A percentile compares a stretch with the other conserved stretches of the same genome.
Evolutionary conservation across 176 grass and related monocot species (phyloP).

Genomic region (Carex littledalei): DNA sequence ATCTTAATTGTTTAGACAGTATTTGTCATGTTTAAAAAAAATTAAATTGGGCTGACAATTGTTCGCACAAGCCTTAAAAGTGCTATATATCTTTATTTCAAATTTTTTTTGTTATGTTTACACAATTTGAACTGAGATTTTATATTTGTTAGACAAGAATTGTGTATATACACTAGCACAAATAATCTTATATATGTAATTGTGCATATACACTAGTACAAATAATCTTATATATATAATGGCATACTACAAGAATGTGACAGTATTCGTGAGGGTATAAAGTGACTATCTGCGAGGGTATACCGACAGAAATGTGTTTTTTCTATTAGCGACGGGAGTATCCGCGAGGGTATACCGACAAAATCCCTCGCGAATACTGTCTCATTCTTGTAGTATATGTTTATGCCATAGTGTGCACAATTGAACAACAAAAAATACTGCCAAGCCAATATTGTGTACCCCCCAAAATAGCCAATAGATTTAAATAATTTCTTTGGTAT

Average conservation of each 20-base stretch:
- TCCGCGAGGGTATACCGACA: too few species aligned
- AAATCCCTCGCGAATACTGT: too few species aligned
- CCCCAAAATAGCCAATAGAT: background rate
- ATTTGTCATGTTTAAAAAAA: background rate
- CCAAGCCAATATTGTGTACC: background rate
- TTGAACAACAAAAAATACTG: background rate
- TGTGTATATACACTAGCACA: background rate
- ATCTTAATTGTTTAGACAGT: too few species aligned
- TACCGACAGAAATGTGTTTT: too few species aligned
- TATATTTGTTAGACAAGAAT: background rate
- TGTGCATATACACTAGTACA: too few species aligned
- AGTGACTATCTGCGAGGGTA: too few species aligned
- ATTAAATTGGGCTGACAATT: background rate
- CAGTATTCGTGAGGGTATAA: too few species aligned
- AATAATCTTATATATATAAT: too few species aligned
- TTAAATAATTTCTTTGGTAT: background rate
- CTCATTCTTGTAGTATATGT: too few species aligned
- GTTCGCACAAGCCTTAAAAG: background rate
- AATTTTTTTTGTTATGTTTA: too few species aligned
- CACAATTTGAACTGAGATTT: background rate
- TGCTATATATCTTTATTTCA: background rate
- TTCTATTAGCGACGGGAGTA: too few species aligned
- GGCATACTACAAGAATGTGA: too few species aligned
- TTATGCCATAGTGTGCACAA: background rate
- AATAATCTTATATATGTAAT: background rate